Conservation (phyloP, 2,329 filamentous ascomycete species). For the Alternaria sp. region DNA sequence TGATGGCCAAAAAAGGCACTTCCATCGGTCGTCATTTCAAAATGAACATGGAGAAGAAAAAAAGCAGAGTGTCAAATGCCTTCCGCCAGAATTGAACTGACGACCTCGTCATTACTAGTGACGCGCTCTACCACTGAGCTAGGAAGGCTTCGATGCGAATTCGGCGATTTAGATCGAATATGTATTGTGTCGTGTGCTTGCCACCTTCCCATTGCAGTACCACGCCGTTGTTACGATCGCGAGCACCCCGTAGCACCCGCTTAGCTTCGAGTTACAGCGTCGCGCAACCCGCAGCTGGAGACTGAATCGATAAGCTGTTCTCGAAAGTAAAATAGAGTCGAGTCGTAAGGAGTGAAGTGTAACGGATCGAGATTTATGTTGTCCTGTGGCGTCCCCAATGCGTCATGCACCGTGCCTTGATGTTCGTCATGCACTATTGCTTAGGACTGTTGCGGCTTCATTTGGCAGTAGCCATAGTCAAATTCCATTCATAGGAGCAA, state of each 20-base stretch:
- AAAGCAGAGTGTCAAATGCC: slow-evolving; percentile 22
- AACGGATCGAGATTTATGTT: not conserved
- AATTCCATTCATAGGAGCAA: slow-evolving; percentile 15
- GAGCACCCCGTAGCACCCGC: not conserved
- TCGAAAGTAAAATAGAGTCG: not conserved
- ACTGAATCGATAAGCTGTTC: not conserved
- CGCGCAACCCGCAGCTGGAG: not conserved
- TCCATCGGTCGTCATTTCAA: not conserved
- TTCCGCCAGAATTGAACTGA: slow-evolving; percentile 42
- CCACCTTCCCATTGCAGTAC: not conserved
- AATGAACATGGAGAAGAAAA: not conserved
- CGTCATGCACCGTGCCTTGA: slow-evolving; percentile 3
- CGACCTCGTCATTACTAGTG: slow-evolving; percentile 47
- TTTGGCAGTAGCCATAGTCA: not conserved
- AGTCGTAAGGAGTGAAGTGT: not conserved
- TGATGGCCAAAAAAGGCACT: not conserved
- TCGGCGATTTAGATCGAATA: not conserved
- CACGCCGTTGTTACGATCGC: too few relatives aligned
- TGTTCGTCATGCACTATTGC: not conserved
- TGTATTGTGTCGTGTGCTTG: not conserved
- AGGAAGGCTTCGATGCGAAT: slow-evolving; percentile 28
- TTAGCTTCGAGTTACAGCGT: not conserved
- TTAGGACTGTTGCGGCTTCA: slow-evolving; percentile 6
- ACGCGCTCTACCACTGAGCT: slow-evolving; percentile 46
- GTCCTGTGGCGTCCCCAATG: not conserved